Evolutionary conservation across 768 basidiomycete genomes (phyloP).

Genomic region (Russula dissimulans): DNA sequence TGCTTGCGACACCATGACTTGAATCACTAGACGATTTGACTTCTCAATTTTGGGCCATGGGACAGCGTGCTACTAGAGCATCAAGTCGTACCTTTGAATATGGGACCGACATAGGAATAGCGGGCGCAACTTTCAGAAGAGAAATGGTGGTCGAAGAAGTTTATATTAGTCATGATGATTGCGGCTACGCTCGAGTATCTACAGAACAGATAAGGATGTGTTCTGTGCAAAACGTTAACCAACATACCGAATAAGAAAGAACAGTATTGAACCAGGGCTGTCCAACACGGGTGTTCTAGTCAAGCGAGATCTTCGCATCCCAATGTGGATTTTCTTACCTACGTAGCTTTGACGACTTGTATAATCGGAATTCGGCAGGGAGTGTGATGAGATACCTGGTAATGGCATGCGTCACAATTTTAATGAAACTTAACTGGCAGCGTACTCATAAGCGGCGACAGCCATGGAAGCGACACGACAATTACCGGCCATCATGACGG

Average conservation of each 20-base stretch:
- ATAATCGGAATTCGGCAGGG: too few relatives aligned
- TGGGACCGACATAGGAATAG: conserved; percentile 44
- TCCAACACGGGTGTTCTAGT: background rate
- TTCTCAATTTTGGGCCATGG: background rate
- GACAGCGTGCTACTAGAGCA: background rate
- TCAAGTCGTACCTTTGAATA: conserved; percentile 47
- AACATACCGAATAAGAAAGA: conserved; percentile 15
- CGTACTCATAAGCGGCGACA: too few relatives aligned
- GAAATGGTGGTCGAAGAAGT: conserved; percentile 49
- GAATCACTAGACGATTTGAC: conserved; percentile 35
- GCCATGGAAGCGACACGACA: too few relatives aligned
- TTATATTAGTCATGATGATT: conserved; percentile 45
- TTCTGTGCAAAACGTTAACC: background rate
- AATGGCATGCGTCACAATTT: too few relatives aligned
- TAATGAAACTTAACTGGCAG: too few relatives aligned
- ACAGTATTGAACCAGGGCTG: conserved; percentile 11
- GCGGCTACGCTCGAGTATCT: conserved; percentile 39
- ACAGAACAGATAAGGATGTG: background rate
- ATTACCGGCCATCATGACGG: too few relatives aligned
- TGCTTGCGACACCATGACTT: conserved; percentile 54
- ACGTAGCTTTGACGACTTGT: too few relatives aligned
- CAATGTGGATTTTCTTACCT: background rate
- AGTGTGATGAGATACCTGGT: too few relatives aligned
- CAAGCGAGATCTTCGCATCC: background rate
- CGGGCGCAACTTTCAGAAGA: conserved; percentile 36